Evolutionary conservation across 108 stramenopile species (phyloP).

Genomic region (Nitzschia sp.): DNA sequence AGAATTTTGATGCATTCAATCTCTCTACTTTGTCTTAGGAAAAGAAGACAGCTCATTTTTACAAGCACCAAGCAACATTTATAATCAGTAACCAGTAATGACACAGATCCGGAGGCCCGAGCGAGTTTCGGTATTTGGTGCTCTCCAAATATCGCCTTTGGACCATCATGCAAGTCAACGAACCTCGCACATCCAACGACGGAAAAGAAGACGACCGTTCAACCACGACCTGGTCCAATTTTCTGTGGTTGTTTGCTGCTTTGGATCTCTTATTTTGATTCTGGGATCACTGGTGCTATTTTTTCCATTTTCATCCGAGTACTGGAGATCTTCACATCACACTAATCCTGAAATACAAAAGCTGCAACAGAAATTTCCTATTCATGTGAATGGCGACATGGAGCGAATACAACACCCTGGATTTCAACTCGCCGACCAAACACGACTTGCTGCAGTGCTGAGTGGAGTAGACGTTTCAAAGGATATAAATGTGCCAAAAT

Average conservation of each 20-base stretch:
- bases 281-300: neutral
- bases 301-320: neutral
- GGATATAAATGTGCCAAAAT: constrained; percentile 32
- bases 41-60: too few relatives aligned
- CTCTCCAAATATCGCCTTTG: neutral
- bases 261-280: neutral
- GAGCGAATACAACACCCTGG: constrained; percentile 46
- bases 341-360: neutral
- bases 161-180: neutral
- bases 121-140: neutral
- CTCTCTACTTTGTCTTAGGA: too few relatives aligned
- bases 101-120: neutral
- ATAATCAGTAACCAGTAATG: neutral
- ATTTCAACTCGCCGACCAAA: constrained; percentile 15
- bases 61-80: too few relatives aligned
- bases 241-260: neutral
- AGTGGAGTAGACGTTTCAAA: neutral
- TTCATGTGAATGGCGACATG: constrained; percentile 28
- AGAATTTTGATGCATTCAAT: too few relatives aligned
- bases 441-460: neutral
- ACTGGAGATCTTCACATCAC: neutral
- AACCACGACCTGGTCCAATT: neutral
- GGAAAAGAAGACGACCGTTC: neutral
- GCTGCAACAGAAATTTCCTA: constrained; percentile 37
- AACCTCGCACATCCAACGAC: neutral